Evolutionary conservation across 2,329 filamentous ascomycete species (phyloP).

Genomic region (Ascosphaera apis): DNA sequence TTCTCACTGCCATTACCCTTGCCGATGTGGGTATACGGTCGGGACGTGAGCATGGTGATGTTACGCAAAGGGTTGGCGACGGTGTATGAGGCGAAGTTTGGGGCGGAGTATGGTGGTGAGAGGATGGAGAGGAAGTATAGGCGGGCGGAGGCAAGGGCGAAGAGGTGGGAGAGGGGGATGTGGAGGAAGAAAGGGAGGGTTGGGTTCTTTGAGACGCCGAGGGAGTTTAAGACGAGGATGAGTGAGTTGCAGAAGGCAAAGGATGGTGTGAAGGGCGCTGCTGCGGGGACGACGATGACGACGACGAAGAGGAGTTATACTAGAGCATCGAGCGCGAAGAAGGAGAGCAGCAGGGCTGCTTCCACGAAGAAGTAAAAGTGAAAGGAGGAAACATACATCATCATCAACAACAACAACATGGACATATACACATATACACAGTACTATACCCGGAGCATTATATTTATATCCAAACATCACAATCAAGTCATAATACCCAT

Average conservation of each 20-base stretch:
- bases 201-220: slow-evolving; percentile 51
- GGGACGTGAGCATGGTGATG: slow-evolving; percentile 80
- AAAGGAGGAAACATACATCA: too few relatives aligned
- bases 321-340: neutral
- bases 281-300: slow-evolving; percentile 3
- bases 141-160: slow-evolving; percentile 31
- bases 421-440: slow-evolving; percentile 6
- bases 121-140: slow-evolving; percentile 27
- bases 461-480: neutral
- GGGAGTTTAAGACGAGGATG: slow-evolving; percentile 56
- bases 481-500: neutral
- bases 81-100: slow-evolving; percentile 79
- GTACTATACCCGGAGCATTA: neutral
- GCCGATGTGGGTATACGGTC: too few relatives aligned
- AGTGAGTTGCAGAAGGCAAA: slow-evolving; percentile 17
- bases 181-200: slow-evolving; percentile 40
- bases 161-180: slow-evolving; percentile 42
- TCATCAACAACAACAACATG: slow-evolving; percentile 7
- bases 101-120: slow-evolving; percentile 63
- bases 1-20: too few relatives aligned
- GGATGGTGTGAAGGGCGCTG: slow-evolving; percentile 5
- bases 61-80: slow-evolving; percentile 64
- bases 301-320: slow-evolving; percentile 1
- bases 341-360: slow-evolving; percentile 1
- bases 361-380: slow-evolving; percentile 4